These are phyloP conservation scores for Trichomonascus vanleenenianus DNA, from an alignment of 805 yeast species.

Conservation along the genomic window DNA sequence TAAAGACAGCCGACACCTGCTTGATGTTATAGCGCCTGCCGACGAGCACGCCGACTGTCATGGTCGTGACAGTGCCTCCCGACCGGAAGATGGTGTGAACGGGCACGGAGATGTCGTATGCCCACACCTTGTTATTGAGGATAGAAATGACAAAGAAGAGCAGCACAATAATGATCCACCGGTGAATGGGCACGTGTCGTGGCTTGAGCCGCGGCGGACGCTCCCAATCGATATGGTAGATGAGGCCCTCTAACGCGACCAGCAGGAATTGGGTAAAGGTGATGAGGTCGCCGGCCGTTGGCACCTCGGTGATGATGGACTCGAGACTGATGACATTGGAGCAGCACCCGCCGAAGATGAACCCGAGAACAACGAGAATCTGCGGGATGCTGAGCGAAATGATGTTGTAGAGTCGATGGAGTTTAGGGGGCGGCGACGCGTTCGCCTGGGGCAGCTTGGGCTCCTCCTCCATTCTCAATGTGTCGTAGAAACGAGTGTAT, in stretches of 20 bases:
- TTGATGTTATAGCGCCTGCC: slow-evolving; percentile 39
- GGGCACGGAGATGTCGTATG: slow-evolving; percentile 53
- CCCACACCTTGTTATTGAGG: slow-evolving; percentile 52
- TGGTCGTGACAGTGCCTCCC: slow-evolving; percentile 53
- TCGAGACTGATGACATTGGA: slow-evolving; percentile 60
- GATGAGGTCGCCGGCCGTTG: slow-evolving; percentile 41
- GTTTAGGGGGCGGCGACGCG: too few species aligned
- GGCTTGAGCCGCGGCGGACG: slow-evolving; percentile 27
- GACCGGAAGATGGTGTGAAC: slow-evolving; percentile 61
- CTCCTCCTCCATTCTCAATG: too few species aligned
- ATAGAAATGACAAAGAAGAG: slow-evolving; percentile 45
- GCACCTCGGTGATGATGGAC: slow-evolving; percentile 33
- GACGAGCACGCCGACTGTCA: slow-evolving; percentile 44
- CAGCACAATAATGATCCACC: slow-evolving; percentile 40
- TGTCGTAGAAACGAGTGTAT: too few species aligned
- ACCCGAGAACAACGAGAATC: slow-evolving; percentile 17
- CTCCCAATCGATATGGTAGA: slow-evolving; percentile 30
- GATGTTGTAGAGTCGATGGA: too few species aligned
- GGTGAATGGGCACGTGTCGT: slow-evolving; percentile 26
- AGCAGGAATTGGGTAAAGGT: slow-evolving; percentile 51
- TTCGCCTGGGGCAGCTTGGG: too few species aligned
- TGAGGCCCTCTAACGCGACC: slow-evolving; percentile 39
- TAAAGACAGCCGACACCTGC: slow-evolving; percentile 44
- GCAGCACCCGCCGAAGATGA: slow-evolving; percentile 70
- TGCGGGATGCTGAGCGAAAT: background rate